Evolutionary conservation across 108 stramenopile genomes (phyloP).

Genomic region (Discostella stelligeroides): DNA sequence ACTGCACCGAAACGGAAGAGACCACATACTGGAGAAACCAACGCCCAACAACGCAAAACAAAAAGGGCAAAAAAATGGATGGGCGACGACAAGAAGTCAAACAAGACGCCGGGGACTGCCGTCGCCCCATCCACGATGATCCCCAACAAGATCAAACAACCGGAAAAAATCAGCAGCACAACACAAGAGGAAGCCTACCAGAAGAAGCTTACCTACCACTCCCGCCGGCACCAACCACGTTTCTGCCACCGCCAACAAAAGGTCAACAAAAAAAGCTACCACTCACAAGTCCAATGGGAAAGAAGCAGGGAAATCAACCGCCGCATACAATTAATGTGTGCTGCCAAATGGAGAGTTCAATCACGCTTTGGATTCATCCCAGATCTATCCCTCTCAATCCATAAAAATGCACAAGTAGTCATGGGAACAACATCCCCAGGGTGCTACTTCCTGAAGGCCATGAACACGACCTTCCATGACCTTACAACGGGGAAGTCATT

Average conservation of each 20-base stretch:
- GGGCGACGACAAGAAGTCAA: neutral
- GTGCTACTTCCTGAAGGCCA: constrained; percentile 8
- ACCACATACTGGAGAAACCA: neutral
- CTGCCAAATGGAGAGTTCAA: neutral
- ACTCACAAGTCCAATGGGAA: constrained; percentile 10
- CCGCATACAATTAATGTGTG: neutral
- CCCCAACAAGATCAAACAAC: constrained; percentile 1
- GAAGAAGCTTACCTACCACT: too few relatives aligned
- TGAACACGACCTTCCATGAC: constrained; percentile 30
- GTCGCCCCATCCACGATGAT: neutral
- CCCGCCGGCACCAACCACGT: neutral
- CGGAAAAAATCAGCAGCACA: neutral
- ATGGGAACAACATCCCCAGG: neutral
- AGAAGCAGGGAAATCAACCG: neutral
- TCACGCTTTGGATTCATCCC: constrained; percentile 13
- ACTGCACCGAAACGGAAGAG: neutral
- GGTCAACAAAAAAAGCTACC: neutral
- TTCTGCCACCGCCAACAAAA: neutral
- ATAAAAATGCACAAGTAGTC: constrained; percentile 9
- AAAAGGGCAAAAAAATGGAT: neutral
- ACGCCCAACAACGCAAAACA: neutral
- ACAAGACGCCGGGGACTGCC: neutral
- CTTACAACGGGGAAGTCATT: constrained; percentile 9
- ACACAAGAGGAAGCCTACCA: neutral
- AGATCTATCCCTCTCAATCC: constrained; percentile 5